Base-by-base conservation (phyloP, 768 basidiomycete species). In the Cystobasidium tubakii region DNA sequence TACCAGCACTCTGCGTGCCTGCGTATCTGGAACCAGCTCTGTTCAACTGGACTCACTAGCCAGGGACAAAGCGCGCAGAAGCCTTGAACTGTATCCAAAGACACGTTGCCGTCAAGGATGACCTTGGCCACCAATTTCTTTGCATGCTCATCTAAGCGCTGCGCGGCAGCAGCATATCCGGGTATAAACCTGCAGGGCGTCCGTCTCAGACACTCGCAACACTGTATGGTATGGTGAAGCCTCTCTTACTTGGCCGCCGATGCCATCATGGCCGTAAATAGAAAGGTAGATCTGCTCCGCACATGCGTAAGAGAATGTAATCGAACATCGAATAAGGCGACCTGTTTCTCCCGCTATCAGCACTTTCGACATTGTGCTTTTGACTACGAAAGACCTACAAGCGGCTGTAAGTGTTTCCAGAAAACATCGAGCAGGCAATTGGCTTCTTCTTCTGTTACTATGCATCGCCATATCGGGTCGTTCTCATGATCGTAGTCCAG, bases 401-500 rank as follows among this genome's bases (percentile, higher is more conserved):
- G 27, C 6, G 57, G 57, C 33, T 60, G 57, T 12, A 60, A 23
- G 57, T 60, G 57, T 29, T 21, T 27, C 17, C 12, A 60, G 57
- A 60, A 60, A 34, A 34, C 33, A 34, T 60, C 57, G 13, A 60
- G 33, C 6, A 60, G 27, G 13, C 12, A 6, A 23, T 6, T 7
- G 13, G 57, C 57, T 34, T 60, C 57, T 21, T 60, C 57, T 31
- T 60, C 57, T 6, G 57, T 60, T 6, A 60, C 33, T 27, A 60
- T 27, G 23, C 57, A 60, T 23, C 33, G 4, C 29, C 29, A 29
- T 60, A 60, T 60, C 13, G 57, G 57, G 29, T 60, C 57, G 13
- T 60, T 34, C 33, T 29, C 57, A 13, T 60, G 29, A 60, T 60
- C 57, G 27, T 60, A 60, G 57, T 60, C 57, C 13, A 60, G 57